Evolutionary conservation across 176 grass and related monocot genomes (phyloP).

Genomic region (Oropetium thomaeum): DNA sequence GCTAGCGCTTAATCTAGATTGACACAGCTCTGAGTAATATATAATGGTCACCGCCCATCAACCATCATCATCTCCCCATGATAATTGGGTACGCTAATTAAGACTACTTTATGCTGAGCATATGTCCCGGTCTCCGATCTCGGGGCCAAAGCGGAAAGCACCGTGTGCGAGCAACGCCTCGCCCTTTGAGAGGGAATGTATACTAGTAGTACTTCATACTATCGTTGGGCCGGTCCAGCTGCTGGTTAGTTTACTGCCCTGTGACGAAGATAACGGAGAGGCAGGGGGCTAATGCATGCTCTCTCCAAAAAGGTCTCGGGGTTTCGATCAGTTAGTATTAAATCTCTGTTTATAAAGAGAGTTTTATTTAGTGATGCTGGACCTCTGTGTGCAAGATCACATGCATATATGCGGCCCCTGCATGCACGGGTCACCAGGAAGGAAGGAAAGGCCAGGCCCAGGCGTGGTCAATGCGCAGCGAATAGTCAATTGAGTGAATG

Average conservation of each 20-base stretch:
- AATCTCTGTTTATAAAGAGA: background rate
- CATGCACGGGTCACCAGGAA: slow-evolving; percentile 21
- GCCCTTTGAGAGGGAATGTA: background rate
- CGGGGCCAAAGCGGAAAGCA: slow-evolving; percentile 34
- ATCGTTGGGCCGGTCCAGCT: slow-evolving; percentile 25
- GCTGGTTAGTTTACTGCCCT: slow-evolving; percentile 28
- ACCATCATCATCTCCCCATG: slow-evolving; percentile 9
- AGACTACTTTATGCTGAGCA: slow-evolving; percentile 21
- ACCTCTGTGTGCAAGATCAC: slow-evolving; percentile 20
- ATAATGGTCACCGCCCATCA: background rate
- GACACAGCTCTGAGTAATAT: slow-evolving; percentile 21
- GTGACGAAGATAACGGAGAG: too few species aligned
- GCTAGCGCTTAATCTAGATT: background rate
- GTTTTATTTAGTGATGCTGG: background rate
- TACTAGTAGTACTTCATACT: too few species aligned
- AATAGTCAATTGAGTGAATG: slow-evolving; percentile 51
- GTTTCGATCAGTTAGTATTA: background rate
- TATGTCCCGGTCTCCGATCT: slow-evolving; percentile 54
- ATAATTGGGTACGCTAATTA: too few species aligned
- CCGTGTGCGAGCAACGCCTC: background rate
- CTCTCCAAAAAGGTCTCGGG: background rate
- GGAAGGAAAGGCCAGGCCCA: too few species aligned
- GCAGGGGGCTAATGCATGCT: too few species aligned
- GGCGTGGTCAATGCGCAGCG: slow-evolving; percentile 18
- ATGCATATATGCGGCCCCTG: slow-evolving; percentile 24